Percentiles rank a stretch among this genome's conserved stretches.
These are phyloP conservation scores for Mitragyna speciosa DNA, from an alignment of 257 asterid genomes.

Conservation along the genomic window DNA sequence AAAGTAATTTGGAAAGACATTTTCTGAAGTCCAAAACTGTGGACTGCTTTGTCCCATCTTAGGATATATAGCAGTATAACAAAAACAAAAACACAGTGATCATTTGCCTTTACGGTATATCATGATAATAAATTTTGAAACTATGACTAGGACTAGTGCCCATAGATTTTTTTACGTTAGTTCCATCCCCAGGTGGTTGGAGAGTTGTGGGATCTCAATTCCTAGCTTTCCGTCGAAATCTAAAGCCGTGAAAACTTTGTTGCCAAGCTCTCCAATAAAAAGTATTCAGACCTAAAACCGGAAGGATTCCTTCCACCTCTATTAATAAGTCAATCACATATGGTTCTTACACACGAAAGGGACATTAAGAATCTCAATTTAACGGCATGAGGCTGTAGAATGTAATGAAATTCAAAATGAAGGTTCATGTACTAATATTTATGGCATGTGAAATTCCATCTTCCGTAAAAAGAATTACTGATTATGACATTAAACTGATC, in stretches of 20 bases:
- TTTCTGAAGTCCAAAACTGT: background rate
- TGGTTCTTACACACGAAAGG: background rate
- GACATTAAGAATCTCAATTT: too few relatives aligned
- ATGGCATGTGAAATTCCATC: background rate
- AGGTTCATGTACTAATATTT: too few relatives aligned
- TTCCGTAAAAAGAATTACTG: too few relatives aligned
- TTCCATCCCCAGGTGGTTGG: conserved; percentile 16
- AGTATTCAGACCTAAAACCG: background rate
- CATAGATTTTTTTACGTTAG: background rate
- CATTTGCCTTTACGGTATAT: background rate
- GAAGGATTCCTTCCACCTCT: background rate
- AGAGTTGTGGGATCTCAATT: conserved; percentile 5
- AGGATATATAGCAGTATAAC: background rate
- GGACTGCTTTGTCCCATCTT: background rate
- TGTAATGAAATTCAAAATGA: too few relatives aligned
- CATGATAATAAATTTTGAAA: background rate
- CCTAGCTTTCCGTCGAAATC: background rate
- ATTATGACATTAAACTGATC: background rate
- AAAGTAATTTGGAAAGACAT: background rate
- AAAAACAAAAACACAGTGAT: background rate
- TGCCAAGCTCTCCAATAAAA: background rate
- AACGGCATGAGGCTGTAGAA: too few relatives aligned
- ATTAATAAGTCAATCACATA: background rate
- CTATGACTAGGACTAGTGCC: conserved; percentile 1
- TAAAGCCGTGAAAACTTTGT: background rate